Conservation (phyloP, 768 basidiomycete genomes). For the Mrakia gelida region DNA sequence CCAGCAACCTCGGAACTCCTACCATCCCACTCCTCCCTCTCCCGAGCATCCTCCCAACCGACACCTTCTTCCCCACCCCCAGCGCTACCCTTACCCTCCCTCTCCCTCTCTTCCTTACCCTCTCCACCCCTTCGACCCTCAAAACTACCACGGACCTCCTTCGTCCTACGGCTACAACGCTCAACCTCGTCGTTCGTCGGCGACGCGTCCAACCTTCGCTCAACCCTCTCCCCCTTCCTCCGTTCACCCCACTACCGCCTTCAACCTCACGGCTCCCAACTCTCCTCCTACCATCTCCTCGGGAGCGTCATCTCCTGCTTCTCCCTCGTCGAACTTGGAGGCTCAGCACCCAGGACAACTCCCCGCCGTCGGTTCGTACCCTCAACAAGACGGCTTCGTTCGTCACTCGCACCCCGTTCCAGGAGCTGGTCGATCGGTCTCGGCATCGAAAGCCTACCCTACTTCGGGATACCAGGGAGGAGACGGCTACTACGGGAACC, state of each 20-base stretch:
- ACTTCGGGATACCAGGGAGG: neutral
- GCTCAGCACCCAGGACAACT: neutral
- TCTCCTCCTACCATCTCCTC: conserved; percentile 19
- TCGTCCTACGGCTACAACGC: neutral
- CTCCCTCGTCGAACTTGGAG: conserved; percentile 4
- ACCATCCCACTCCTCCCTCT: conserved; percentile 11
- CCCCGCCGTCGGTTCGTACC: neutral
- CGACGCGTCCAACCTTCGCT: conserved; percentile 1
- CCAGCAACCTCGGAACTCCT: neutral
- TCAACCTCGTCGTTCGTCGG: neutral
- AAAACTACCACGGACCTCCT: neutral
- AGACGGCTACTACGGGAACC: neutral
- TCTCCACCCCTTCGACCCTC: neutral
- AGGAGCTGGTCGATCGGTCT: neutral
- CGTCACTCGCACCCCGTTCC: neutral
- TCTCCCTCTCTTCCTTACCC: neutral
- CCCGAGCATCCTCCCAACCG: neutral
- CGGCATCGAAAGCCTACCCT: neutral
- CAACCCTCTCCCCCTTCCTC: conserved; percentile 14
- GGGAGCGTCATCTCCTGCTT: conserved; percentile 5
- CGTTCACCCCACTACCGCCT: neutral
- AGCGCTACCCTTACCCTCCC: neutral
- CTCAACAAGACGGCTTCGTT: neutral
- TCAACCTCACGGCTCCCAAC: neutral
- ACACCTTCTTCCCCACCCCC: neutral